Evolutionary conservation across 78 protist species (phyloP), one percentile per base, ranked within the genome.

Genomic region (Dictyostelium brefeldianum): DNA sequence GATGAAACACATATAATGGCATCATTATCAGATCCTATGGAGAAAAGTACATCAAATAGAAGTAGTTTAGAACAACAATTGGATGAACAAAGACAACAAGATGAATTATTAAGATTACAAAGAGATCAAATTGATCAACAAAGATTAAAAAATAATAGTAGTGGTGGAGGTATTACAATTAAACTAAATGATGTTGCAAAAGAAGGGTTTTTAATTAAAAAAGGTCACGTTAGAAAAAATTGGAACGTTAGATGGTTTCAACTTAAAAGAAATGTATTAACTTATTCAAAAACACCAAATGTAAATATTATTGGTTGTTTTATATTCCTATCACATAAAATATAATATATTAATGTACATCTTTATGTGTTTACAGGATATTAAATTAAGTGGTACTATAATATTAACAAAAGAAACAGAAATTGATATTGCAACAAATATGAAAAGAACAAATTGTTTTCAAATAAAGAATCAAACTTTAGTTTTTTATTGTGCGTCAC

Each of bases 211-310:
- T 53, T 87, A 31, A 77, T 77, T 75, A 87, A 87, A 70, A 87
- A 77, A 77, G 92, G 92, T 59, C 92, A 87, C 51, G 77, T 87
- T 48, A 74, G 92, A 87, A 87, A 67, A 50, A 87, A 87, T 50
- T 87, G 92, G 92, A 87, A 87, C 64, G 83, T 87, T 18, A 87
- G 92, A 77, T 87, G 92, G 92, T 87, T 87, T 53, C 70, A 56
- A 87, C 64, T 87, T 10, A 74, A 64, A 51, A 74, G 92, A 64
- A 87, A 87, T 77, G 50, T 74, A n/a, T 77, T 87, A 25, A 87
- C 92, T 0, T 87, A 87, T 64, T 14, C 92, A 25, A 87, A 87
- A 77, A 50, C 83, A 9, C 92, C 92, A 74, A 87, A 31, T 54
- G 83, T 75, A 75, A 36, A 3, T 36, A 36, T 36, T 36, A 36